Evolutionary conservation across 2,329 filamentous ascomycete genomes (phyloP).

Genomic region (Penicillium sp.): DNA sequence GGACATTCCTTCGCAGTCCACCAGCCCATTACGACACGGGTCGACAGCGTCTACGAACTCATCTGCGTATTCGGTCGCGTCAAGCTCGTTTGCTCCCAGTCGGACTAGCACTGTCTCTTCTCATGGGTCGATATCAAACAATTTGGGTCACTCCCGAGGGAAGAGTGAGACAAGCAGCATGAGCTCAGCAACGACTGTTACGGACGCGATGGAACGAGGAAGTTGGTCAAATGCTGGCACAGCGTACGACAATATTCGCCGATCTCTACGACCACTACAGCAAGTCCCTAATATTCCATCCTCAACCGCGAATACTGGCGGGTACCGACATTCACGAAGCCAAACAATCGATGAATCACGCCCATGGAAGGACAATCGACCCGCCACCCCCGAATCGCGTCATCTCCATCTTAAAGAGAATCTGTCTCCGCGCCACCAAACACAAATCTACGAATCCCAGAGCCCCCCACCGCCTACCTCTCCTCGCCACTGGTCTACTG

Average conservation of each 20-base stretch:
- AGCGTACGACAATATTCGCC: conserved; percentile 69
- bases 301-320: conserved; percentile 31
- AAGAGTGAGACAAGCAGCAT: conserved; percentile 68
- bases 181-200: conserved; percentile 36
- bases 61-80: conserved; percentile 51
- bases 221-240: conserved; percentile 52
- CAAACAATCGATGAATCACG: conserved; percentile 61
- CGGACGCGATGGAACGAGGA: conserved; percentile 20
- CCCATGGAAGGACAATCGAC: conserved; percentile 33
- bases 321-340: conserved; percentile 51
- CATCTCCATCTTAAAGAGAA: conserved; percentile 29
- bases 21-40: conserved; percentile 52
- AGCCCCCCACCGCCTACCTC: conserved; percentile 22
- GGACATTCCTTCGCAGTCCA: conserved; percentile 40
- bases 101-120: conserved; percentile 70
- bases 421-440: conserved; percentile 25
- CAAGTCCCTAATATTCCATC: conserved; percentile 58
- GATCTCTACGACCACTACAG: conserved; percentile 71
- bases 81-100: conserved; percentile 51
- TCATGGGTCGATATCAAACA: conserved; percentile 58
- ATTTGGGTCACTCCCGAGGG: conserved; percentile 65
- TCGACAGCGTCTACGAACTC: conserved; percentile 56
- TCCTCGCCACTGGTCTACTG: conserved; percentile 25
- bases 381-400: conserved; percentile 33
- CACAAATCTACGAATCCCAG: conserved; percentile 19